Conservation (phyloP, 2,329 filamentous ascomycete genomes). For the Lecanosticta acicola region DNA sequence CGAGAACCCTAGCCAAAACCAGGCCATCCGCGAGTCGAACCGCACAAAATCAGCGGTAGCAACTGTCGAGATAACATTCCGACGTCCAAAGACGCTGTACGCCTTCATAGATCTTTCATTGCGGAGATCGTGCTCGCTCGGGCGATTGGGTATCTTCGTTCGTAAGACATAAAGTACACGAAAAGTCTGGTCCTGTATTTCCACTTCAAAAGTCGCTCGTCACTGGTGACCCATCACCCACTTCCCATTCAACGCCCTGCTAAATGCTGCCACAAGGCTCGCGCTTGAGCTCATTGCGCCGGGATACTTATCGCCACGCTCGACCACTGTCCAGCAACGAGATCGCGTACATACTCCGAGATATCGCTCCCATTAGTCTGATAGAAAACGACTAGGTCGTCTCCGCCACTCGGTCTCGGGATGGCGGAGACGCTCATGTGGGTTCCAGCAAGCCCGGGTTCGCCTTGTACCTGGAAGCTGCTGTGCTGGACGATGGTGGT, state of each 20-base stretch:
- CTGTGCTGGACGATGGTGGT: slow-evolving; percentile 30
- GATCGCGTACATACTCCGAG: slow-evolving; percentile 27
- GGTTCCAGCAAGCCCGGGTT: slow-evolving; percentile 35
- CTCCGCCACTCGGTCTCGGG: slow-evolving; percentile 28
- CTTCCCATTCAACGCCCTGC: slow-evolving; percentile 1
- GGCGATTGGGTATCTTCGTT: not conserved
- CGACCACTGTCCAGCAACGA: slow-evolving; percentile 29
- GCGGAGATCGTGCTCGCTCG: not conserved
- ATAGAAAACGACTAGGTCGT: slow-evolving; percentile 31
- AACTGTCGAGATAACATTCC: too few species aligned
- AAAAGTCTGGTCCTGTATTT: not conserved
- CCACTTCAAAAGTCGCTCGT: not conserved
- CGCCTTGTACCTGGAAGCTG: slow-evolving; percentile 33
- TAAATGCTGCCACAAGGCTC: slow-evolving; percentile 1
- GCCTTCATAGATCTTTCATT: too few species aligned
- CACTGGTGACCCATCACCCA: not conserved
- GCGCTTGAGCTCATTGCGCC: not conserved
- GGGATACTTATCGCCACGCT: slow-evolving; percentile 19
- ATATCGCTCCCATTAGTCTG: slow-evolving; percentile 30
- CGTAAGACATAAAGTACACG: not conserved
- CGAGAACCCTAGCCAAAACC: too few species aligned
- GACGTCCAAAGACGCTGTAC: too few species aligned
- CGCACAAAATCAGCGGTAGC: too few species aligned
- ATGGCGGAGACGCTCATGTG: slow-evolving; percentile 38
- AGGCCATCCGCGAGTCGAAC: too few species aligned